Base-by-base conservation (phyloP, 169 alveolate species). In the Eimeria mitis region DNA sequence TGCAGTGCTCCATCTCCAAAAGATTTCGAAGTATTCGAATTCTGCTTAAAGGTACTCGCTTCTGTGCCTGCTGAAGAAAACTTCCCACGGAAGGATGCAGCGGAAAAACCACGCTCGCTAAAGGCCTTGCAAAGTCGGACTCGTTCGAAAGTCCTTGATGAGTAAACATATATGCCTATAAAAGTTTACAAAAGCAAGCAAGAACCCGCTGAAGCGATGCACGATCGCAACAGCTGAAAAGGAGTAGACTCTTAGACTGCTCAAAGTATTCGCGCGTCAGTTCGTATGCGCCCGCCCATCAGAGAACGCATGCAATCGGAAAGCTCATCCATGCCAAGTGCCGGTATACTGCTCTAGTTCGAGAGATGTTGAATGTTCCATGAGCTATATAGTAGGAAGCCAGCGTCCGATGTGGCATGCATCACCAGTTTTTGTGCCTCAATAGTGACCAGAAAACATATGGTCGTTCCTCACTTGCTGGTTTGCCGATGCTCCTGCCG, bases 11-110 rank as follows among this genome's bases (percentile, higher is more conserved):
- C 11, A 78, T 78, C 65, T 28, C 49, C 88, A 25, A 9, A 28
- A 21, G 70, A 14, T 25, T 25, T 47, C 44, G 61, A 13, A 44
- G 68, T 44, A 37, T n/a, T 37, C 37, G 59, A 34, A 25, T 31
- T 37, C 47, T 54, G 54, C 37, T 13, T 34, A 49, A 16, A 34
- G 73, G 4, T 40, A 14, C 31, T 31, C 42, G 44, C 92, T 59
- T 59, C 65, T 21, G 52, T 37, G 42, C 68, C 92, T 44, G 47
- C 54, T 49, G 47, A 87, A 63, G 81, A 47, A 87, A 87, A 87
- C 92, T 63, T 87, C 68, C 92, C 92, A 61, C 92, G 92, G 63
- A 87, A 87, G n/a, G 92, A n/a, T 25, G 92, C 92, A 40, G 42
- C 81, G 19, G 92, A 87, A 25, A 87, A 87, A 0, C 92, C 92